Evolutionary conservation across 352 stramenopile genomes (phyloP), one percentile per base, ranked within the genome.

Genomic region (Pythium aristosporum): DNA sequence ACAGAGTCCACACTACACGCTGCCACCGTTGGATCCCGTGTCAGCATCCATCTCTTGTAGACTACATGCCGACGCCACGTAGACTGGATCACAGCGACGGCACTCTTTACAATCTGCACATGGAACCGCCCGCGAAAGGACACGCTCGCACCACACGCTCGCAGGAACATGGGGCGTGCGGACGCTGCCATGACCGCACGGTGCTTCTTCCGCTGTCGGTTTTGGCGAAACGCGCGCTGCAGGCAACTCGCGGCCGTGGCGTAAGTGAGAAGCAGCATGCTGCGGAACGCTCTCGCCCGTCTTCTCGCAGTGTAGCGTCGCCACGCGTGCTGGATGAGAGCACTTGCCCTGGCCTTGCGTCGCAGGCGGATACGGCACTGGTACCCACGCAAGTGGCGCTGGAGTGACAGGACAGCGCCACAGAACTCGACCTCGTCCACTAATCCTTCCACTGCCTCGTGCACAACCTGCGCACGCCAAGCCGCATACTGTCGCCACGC

Each of bases 401-500:
- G 80, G 48, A 89, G 79, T 1, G 66, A 72, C n/a, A 59, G 28
- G 12, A 86, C 72, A 16, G 77, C 79, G 21, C 59, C 57, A 16
- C 68, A 55, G 46, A 76, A 81, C 71, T 87, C 77, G n/a, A 85
- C 67, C 57, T 73, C 59, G 28, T 82, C 71, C 10, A 86, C 76
- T 37, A 86, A 55, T 32, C 11, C 32, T 15, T 42, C 46, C 7
- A 83, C 58, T 20, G 57, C 67, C 0, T 58, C 48, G 3, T 60
- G 48, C 4, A 70, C 74, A 6, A 81, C 59, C 10, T 62, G 50
- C 2, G 43, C 32, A 16, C 72, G 72, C 74, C 73, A 82, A 3
- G 15, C 21, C n/a, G 44, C 61, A 53, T 74, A 88, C 21, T 9
- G 18, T 3, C 52, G 42, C 77, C 76, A 90, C 21, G 18, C 20